Conservation (phyloP, 495 filamentous ascomycete species). For the Podospora didyma region DNA sequence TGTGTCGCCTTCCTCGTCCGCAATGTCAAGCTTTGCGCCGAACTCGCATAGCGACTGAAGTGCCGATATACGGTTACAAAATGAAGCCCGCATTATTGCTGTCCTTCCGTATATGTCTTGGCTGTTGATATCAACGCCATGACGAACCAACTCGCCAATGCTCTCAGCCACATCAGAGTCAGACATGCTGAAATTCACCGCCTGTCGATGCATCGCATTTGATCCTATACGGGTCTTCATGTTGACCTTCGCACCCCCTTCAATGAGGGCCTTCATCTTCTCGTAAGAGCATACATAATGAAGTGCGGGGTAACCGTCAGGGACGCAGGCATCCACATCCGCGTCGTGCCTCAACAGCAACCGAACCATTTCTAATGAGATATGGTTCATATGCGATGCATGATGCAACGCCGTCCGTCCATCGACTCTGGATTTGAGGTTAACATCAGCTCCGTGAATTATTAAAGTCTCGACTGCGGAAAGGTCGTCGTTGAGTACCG, state of each 20-base stretch:
- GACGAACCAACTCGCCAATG: neutral
- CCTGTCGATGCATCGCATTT: neutral
- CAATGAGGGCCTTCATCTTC: neutral
- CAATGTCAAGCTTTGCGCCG: neutral
- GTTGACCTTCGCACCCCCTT: neutral
- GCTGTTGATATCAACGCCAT: neutral
- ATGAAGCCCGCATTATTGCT: neutral
- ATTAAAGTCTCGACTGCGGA: neutral
- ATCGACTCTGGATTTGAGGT: neutral
- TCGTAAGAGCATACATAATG: neutral
- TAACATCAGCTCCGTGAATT: neutral
- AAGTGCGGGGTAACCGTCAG: neutral
- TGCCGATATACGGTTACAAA: neutral
- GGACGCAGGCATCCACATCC: neutral
- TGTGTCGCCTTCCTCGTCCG: neutral
- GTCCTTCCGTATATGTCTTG: neutral
- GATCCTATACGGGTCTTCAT: neutral
- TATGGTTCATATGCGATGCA: neutral
- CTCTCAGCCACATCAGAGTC: neutral
- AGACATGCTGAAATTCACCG: neutral
- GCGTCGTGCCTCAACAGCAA: neutral
- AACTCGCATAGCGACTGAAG: neutral
- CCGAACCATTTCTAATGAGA: neutral
- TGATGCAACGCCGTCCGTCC: neutral
- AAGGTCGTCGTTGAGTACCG: neutral